Conservation (phyloP, 352 stramenopile species). For the Aphanomyces cochlioides region DNA sequence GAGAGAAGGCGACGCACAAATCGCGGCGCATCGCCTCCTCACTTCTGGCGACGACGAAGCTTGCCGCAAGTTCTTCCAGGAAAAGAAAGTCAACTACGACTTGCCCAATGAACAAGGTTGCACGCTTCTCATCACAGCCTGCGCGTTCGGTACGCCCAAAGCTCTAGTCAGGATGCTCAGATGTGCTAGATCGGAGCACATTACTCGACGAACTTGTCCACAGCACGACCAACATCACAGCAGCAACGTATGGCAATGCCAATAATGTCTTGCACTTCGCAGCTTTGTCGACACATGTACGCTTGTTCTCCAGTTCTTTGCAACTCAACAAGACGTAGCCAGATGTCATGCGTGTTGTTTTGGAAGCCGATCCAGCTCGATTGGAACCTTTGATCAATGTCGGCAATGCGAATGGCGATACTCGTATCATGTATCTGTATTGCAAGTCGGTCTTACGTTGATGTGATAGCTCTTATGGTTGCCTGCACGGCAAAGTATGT, state of each 20-base stretch:
- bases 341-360: slow-evolving; percentile 53
- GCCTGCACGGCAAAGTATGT: slow-evolving; percentile 77
- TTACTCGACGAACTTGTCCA: slow-evolving; percentile 55
- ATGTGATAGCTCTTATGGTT: slow-evolving; percentile 72
- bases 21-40: slow-evolving; percentile 70
- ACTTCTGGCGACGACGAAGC: slow-evolving; percentile 59
- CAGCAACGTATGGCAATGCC: slow-evolving; percentile 55
- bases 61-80: slow-evolving; percentile 57
- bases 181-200: slow-evolving; percentile 49
- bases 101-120: slow-evolving; percentile 54
- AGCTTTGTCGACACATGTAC: slow-evolving; percentile 67
- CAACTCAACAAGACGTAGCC: slow-evolving; percentile 35
- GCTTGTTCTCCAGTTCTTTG: not conserved
- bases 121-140: slow-evolving; percentile 79
- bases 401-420: slow-evolving; percentile 73
- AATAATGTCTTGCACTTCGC: slow-evolving; percentile 76
- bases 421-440: slow-evolving; percentile 40
- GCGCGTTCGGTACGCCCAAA: slow-evolving; percentile 48
- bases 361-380: slow-evolving; percentile 48
- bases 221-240: slow-evolving; percentile 52
- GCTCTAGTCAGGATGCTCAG: not conserved
- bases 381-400: slow-evolving; percentile 47
- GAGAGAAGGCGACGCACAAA: slow-evolving; percentile 43
- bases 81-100: slow-evolving; percentile 62
- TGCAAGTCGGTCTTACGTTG: not conserved